These are phyloP conservation scores for Linaria vulgaris DNA, from an alignment of 257 asterid genomes.

Conservation along the genomic window DNA sequence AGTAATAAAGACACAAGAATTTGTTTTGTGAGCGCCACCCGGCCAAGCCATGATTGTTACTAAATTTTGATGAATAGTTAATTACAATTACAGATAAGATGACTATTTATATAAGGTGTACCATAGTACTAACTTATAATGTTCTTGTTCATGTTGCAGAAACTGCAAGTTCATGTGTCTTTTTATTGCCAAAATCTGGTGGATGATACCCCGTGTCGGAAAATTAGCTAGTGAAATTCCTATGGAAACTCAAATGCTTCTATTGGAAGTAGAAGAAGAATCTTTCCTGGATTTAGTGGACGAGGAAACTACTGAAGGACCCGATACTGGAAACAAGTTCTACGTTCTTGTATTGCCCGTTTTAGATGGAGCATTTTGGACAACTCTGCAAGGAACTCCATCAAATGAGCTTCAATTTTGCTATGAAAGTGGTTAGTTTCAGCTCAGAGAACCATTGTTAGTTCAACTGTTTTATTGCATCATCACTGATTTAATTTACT, in stretches of 20 bases:
- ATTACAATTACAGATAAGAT: no score
- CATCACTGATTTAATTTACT: background rate
- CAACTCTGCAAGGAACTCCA: constrained; percentile 54
- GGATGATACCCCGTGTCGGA: constrained; percentile 75
- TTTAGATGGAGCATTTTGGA: constrained; percentile 62
- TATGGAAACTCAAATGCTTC: constrained; percentile 68
- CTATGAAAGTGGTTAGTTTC: constrained; percentile 54
- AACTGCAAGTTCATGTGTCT: constrained; percentile 53
- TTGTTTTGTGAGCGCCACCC: no score
- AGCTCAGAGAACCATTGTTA: background rate
- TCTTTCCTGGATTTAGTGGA: constrained; percentile 25
- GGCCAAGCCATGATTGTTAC: no score
- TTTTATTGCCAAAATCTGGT: constrained; percentile 61
- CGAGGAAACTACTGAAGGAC: constrained; percentile 22
- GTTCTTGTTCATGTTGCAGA: constrained; percentile 25
- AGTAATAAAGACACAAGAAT: no score
- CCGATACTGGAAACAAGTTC: constrained; percentile 24
- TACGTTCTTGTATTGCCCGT: constrained; percentile 60
- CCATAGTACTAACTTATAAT: no score
- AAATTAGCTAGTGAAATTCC: constrained; percentile 52
- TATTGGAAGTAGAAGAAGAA: constrained; percentile 48
- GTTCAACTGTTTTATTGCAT: background rate
- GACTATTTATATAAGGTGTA: no score
- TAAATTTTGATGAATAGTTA: no score
- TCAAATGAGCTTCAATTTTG: constrained; percentile 60